Evolutionary conservation across 164 flowering plant species (phyloP).

Genomic region (Echeveria elegans): DNA sequence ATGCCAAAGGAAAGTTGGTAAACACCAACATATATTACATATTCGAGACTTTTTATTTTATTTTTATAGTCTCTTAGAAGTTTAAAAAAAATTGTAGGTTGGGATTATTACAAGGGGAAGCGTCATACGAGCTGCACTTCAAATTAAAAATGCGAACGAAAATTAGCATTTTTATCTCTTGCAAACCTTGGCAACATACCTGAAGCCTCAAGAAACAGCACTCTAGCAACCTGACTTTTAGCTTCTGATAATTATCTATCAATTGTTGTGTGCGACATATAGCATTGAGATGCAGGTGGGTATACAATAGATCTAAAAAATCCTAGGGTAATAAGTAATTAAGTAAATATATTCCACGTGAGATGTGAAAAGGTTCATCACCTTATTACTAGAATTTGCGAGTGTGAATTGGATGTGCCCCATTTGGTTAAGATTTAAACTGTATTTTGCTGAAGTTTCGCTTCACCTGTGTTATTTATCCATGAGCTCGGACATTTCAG

Average conservation of each 20-base stretch:
- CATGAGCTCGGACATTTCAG: no score
- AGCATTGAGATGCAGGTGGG: neutral
- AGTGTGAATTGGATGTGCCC: no score
- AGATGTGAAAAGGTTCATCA: no score
- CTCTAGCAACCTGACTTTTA: neutral
- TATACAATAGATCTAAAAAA: no score
- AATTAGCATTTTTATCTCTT: conserved; percentile 9
- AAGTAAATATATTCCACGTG: no score
- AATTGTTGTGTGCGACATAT: neutral
- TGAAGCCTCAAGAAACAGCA: neutral
- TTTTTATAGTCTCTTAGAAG: no score
- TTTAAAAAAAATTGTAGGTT: conserved; percentile 39
- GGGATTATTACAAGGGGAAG: conserved; percentile 52
- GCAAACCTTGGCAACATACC: neutral
- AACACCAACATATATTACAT: neutral
- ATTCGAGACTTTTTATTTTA: neutral
- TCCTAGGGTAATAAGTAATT: no score
- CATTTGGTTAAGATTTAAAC: no score
- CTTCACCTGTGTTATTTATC: no score
- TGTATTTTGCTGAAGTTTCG: no score
- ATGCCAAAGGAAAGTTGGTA: conserved; percentile 47
- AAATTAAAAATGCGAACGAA: conserved; percentile 28
- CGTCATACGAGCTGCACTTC: conserved; percentile 52
- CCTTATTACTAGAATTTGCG: no score
- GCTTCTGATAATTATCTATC: neutral